Evolutionary conservation across 1,284 basidiomycete species (phyloP), one percentile per base, ranked within the genome.

Genomic region (Tilletia indica): DNA sequence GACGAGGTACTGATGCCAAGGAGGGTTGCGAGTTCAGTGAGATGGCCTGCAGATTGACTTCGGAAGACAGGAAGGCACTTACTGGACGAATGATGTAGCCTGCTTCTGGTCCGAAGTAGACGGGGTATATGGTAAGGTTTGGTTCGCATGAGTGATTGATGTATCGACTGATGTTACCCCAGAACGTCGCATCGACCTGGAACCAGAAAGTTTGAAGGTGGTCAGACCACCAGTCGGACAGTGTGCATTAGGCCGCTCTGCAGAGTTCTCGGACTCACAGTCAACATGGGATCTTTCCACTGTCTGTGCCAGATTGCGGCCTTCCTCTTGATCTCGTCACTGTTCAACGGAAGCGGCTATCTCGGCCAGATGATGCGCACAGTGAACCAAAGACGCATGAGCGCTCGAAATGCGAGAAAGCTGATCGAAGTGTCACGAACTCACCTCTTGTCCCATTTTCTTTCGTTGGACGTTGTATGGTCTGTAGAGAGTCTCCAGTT

Each of bases 111-210:
- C 91, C 89, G 76, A 90, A 89, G 74, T 92, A 91, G 47, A 89
- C 90, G 0, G 91, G 87, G n/a, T 88, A 87, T 12, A 93, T 88
- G 4, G 83, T 83, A 74, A 92, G 89, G 82, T 96, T 97, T 0
- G 94, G 93, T 73, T 93, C 90, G 80, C 93, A 96, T n/a, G 91
- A 93, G 79, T 96, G 93, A 63, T 78, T 79, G 70, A 79, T 74
- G 56, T 76, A 81, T 14, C 80, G 69, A 9, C 77, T 73, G 31
- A 77, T 61, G 72, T 80, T 81, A 42, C 79, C 80, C 68, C 72
- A 77, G 0, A 80, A 71, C 1, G 71, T 73, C 19, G 76, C 76
- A 49, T 81, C 80, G 67, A 81, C 71, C 38, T 64, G 73, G 31
- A 54, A 6, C 19, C 8, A 25, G 49, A 54, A 45, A 45, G 42